Evolutionary conservation across 495 filamentous ascomycete genomes (phyloP).

Genomic region (Penicillium goetzii): DNA sequence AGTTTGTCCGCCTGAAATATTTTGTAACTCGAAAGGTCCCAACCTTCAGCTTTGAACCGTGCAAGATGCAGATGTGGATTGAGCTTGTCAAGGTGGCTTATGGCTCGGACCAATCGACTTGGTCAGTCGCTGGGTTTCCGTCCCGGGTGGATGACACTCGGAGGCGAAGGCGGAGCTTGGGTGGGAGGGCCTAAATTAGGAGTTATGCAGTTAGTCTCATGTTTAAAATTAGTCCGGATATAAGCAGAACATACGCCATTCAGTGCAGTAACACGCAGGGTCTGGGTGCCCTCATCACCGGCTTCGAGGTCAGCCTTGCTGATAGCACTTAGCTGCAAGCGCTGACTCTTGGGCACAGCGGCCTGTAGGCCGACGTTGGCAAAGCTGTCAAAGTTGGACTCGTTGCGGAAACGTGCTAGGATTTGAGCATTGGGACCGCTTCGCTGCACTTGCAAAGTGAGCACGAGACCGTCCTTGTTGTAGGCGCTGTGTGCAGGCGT

Average conservation of each 20-base stretch:
- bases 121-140: slow-evolving; percentile 75
- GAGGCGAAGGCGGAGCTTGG: slow-evolving; percentile 78
- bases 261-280: slow-evolving; percentile 80
- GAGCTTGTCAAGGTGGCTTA: slow-evolving; percentile 17
- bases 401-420: slow-evolving; percentile 80
- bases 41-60: background rate
- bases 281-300: slow-evolving; percentile 82
- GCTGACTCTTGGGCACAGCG: slow-evolving; percentile 94
- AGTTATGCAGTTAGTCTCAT: slow-evolving; percentile 12
- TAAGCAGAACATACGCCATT: slow-evolving; percentile 73
- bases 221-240: background rate
- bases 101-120: slow-evolving; percentile 95
- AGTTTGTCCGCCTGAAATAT: slow-evolving; percentile 23
- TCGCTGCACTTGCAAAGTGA: slow-evolving; percentile 81
- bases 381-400: slow-evolving; percentile 64
- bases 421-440: slow-evolving; percentile 73
- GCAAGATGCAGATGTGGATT: background rate
- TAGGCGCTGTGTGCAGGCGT: slow-evolving; percentile 67
- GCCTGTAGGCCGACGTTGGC: slow-evolving; percentile 81
- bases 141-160: slow-evolving; percentile 80
- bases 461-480: slow-evolving; percentile 79
- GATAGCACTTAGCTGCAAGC: slow-evolving; percentile 85
- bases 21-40: background rate
- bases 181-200: slow-evolving; percentile 58
- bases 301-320: slow-evolving; percentile 73